Evolutionary conservation across 208 protist genomes (phyloP).

Genomic region (Vickermania spadyakhi): DNA sequence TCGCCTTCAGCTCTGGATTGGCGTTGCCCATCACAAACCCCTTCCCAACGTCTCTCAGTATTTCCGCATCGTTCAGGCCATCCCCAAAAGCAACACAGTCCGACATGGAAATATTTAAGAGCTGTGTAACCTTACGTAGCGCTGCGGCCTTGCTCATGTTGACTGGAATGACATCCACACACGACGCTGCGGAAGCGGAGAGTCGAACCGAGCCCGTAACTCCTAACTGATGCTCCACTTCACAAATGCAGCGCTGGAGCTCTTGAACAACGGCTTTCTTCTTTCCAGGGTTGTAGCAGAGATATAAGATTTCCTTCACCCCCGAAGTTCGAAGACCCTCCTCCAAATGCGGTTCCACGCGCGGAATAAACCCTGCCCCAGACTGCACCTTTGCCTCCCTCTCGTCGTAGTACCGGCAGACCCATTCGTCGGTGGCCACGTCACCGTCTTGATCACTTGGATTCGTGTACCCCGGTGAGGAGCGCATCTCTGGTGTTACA

Average conservation of each 20-base stretch:
- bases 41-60: slow-evolving; percentile 45
- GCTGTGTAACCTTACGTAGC: slow-evolving; percentile 35
- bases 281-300: slow-evolving; percentile 49
- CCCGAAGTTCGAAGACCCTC: slow-evolving; percentile 26
- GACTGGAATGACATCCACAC: slow-evolving; percentile 45
- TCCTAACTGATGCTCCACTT: slow-evolving; percentile 28
- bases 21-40: slow-evolving; percentile 67
- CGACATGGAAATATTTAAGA: slow-evolving; percentile 27
- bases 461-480: slow-evolving; percentile 25
- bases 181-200: slow-evolving; percentile 31
- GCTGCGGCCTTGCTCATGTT: slow-evolving; percentile 49
- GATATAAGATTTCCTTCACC: slow-evolving; percentile 63
- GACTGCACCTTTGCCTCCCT: slow-evolving; percentile 34
- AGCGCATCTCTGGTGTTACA: slow-evolving; percentile 20
- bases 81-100: slow-evolving; percentile 73
- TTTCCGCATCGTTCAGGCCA: slow-evolving; percentile 56
- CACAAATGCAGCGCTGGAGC: background rate
- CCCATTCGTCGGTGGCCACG: slow-evolving; percentile 43
- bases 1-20: slow-evolving; percentile 31
- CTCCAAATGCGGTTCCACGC: slow-evolving; percentile 37
- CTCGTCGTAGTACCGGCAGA: slow-evolving; percentile 29
- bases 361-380: slow-evolving; percentile 29
- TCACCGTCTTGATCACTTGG: slow-evolving; percentile 36
- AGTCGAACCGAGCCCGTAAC: slow-evolving; percentile 26
- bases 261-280: background rate